Base-by-base conservation (phyloP, 139 green algal genomes). In the Chlorella sorokiniana region DNA sequence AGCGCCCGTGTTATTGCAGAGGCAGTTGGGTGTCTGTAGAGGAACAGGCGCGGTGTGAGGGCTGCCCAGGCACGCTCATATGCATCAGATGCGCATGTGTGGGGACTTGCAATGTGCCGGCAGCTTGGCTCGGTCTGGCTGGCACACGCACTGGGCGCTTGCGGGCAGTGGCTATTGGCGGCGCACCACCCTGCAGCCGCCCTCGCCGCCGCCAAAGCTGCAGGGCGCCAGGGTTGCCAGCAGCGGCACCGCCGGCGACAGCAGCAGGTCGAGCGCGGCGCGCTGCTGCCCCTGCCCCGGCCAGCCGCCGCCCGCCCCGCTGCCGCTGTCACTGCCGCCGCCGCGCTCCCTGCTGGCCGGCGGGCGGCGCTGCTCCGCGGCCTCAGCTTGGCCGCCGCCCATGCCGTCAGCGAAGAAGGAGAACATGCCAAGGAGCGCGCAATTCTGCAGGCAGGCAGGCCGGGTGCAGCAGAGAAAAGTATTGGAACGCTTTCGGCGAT, bases 391-490 rank as follows among this genome's bases (percentile, higher is more conserved):
- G 20, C 62, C 48, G 44, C 51, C 61, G 16, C n/a, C 33, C 40
- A 89, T 52, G 33, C 68, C 40, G 69, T 90, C 86, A 8, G 89
- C 41, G 71, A 89, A 86, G 37, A 81, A 90, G 1, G 84, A 89
- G 33, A 89, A 89, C 11, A 70, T 37, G 44, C 86, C 86, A 31
- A 90, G 75, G 79, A 86, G 62, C 2, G 68, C 84, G 23, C 77
- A 86, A 68, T 62, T 89, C 63, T 90, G 86, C 35, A 78, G 27
- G 31, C 18, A 48, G n/a, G n/a, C n/a, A 27, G 14, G 16, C n/a
- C n/a, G 40, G 31, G 31, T 33, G 40, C n/a, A 52, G 48, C 27
- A 65, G 6, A 10, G 71, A 3, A 63, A 20, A 63, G 52, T 22
- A n/a, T 1, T n/a, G 25, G 41, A 76, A 27, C 8, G 29, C 14